Evolutionary conservation across 176 grass and related monocot species (phyloP).

Genomic region (bread wheat (Triticum aestivum)): IWGSC_CS_RefSeq_v2.1 NC_057805.1:459247477-459247976

Average conservation of each 20-base stretch:
- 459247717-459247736: not conserved
- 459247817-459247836: not conserved
- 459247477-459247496: not conserved
- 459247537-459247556: not conserved
- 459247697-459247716: not conserved
- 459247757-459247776: not conserved
- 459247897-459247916: conserved; percentile 1
- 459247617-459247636: not conserved
- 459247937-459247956: not conserved
- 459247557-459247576: not conserved
- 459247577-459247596: not conserved
- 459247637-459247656: not conserved
- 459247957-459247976: not conserved
- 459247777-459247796: not conserved
- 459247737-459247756: not conserved
- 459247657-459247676: not conserved
- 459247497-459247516: not conserved
- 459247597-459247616: not conserved
- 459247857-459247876: not conserved
- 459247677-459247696: not conserved
- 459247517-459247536: not conserved
- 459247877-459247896: not conserved
- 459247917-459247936: conserved; percentile 14
- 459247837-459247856: not conserved
- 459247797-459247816: conserved; percentile 36